phyloP scores from a whole-genome alignment of 495 filamentous ascomycete genomes.

The Lineolata rhizophorae region DNA sequence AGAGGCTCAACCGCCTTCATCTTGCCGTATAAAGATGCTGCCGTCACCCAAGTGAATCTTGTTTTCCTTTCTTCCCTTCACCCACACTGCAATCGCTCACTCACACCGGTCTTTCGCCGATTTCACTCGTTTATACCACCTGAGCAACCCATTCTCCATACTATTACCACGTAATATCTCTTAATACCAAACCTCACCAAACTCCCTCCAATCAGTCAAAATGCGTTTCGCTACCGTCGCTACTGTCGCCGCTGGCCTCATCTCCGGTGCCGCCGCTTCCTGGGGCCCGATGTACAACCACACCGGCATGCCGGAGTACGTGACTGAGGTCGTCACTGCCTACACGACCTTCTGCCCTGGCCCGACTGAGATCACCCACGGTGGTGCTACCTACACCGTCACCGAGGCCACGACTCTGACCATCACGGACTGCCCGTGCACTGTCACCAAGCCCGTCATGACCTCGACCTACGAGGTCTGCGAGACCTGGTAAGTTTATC shows the following conservation, averaged over 20 bases:
- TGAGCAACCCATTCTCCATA: constrained; percentile 8
- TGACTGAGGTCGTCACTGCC: constrained; percentile 57
- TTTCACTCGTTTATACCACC: constrained; percentile 16
- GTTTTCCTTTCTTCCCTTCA: constrained; percentile 4
- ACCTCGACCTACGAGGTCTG: constrained; percentile 29
- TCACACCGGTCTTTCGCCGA: constrained; percentile 16
- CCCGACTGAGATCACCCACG: constrained; percentile 48
- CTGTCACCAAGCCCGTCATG: constrained; percentile 46
- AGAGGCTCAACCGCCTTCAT: no score
- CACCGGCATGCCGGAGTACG: constrained; percentile 26
- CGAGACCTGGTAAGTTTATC: constrained; percentile 25
- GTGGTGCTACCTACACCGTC: constrained; percentile 55
- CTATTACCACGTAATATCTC: constrained; percentile 2
- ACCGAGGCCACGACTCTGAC: constrained; percentile 62
- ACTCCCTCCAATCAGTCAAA: constrained; percentile 27
- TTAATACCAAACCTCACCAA: constrained; percentile 9
- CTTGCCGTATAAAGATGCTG: no score
- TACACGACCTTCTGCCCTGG: constrained; percentile 76
- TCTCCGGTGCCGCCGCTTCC: constrained; percentile 29
- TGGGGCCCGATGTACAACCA: constrained; percentile 3
- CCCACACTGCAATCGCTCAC: constrained; percentile 12
- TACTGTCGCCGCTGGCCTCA: constrained; percentile 41
- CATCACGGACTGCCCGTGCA: constrained; percentile 60
- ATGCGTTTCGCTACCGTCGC: constrained; percentile 66
- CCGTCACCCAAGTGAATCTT: no score